Conservation (phyloP, 75 land plant species). For the Gnetum montanum region DNA sequence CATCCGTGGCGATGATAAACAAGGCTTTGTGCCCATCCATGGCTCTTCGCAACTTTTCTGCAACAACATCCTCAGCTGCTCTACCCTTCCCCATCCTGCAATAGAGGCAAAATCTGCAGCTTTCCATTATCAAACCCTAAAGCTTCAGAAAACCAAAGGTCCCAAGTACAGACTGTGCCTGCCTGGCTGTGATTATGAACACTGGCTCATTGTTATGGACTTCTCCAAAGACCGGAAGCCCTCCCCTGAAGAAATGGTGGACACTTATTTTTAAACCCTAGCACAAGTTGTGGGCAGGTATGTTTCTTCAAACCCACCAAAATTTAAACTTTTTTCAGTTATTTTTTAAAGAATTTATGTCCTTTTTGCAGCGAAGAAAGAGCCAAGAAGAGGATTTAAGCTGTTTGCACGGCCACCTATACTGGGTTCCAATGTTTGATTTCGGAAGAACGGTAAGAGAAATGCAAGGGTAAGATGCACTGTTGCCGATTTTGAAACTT, state of each 20-base stretch:
- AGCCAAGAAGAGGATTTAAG: conserved; percentile 81
- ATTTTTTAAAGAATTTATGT: too few relatives aligned
- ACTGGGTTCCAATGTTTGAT: conserved; percentile 75
- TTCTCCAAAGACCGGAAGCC: conserved; percentile 69
- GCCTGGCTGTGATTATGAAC: conserved; percentile 75
- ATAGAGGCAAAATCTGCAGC: too few relatives aligned
- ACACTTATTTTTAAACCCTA: conserved; percentile 63
- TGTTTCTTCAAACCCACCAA: too few relatives aligned
- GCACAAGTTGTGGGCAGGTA: conserved; percentile 76
- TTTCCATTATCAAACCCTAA: too few relatives aligned
- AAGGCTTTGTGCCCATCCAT: too few relatives aligned
- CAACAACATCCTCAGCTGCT: too few relatives aligned
- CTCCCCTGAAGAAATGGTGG: conserved; percentile 62
- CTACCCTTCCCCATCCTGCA: too few relatives aligned
- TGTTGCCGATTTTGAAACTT: neutral
- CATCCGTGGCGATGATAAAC: too few relatives aligned
- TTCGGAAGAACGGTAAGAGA: conserved; percentile 58
- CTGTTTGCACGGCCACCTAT: conserved; percentile 64
- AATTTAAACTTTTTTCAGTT: too few relatives aligned
- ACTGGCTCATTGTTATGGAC: conserved; percentile 85
- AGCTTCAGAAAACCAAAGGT: too few relatives aligned
- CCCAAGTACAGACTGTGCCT: conserved; percentile 53
- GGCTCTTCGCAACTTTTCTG: too few relatives aligned
- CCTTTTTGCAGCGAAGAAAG: conserved; percentile 84
- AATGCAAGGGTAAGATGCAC: conserved; percentile 55